A percentile compares a stretch with the other conserved stretches of the same genome.
phyloP scores from a whole-genome alignment of 768 basidiomycete genomes.

The Kwoniella dejecticola region DNA sequence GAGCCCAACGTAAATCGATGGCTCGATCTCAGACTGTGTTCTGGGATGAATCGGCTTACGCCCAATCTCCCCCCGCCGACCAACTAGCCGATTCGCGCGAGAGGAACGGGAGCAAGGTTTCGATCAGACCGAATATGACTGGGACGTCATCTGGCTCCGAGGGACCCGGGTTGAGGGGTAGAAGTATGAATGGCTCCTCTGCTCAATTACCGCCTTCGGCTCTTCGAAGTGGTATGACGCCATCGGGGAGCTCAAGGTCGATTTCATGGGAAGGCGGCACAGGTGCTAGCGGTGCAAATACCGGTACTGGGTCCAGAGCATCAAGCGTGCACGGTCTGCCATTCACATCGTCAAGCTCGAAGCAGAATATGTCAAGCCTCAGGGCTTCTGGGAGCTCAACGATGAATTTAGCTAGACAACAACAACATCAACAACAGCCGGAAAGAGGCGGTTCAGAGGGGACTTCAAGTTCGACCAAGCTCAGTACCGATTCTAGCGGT shows the following conservation, averaged over 20 bases:
- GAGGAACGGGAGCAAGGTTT: background rate
- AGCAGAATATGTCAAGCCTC: background rate
- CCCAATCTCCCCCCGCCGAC: slow-evolving; percentile 10
- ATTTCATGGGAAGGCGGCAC: slow-evolving; percentile 28
- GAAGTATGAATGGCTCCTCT: background rate
- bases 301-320: background rate
- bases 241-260: slow-evolving; percentile 20
- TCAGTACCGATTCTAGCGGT: slow-evolving; percentile 17
- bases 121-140: slow-evolving; percentile 17
- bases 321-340: slow-evolving; percentile 3
- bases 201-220: slow-evolving; percentile 16
- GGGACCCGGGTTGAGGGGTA: slow-evolving; percentile 5
- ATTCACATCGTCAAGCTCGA: background rate
- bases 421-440: background rate
- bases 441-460: slow-evolving; percentile 12
- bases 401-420: slow-evolving; percentile 2
- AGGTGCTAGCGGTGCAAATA: background rate
- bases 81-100: background rate
- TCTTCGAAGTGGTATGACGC: slow-evolving; percentile 9
- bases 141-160: slow-evolving; percentile 16
- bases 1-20: slow-evolving; percentile 18
- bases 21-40: slow-evolving; percentile 52
- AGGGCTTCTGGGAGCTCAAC: slow-evolving; percentile 1
- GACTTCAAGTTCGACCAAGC: slow-evolving; percentile 28
- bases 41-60: slow-evolving; percentile 53